Percentiles rank a stretch among this genome's conserved stretches.
These are phyloP conservation scores for Luvunga scandens DNA, from an alignment of 345 rosid genomes.

Conservation along the genomic window DNA sequence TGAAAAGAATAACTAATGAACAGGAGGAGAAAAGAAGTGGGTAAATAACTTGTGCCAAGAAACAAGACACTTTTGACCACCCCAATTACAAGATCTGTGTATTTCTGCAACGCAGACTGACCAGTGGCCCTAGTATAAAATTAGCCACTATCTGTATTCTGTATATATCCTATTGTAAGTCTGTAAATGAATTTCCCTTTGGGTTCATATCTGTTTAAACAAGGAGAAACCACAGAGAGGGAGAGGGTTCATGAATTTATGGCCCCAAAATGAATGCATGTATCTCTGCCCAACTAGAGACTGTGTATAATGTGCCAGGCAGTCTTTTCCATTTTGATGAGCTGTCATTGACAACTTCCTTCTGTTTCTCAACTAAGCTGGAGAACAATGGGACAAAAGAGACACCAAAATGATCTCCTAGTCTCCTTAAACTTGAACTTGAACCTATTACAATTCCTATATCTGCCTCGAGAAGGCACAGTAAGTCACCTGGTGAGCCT, in stretches of 20 bases:
- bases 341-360: conserved; percentile 18
- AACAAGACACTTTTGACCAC: background rate
- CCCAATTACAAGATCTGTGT: background rate
- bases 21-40: background rate
- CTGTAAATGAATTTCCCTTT: conserved; percentile 1
- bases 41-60: background rate
- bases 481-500: conserved; percentile 49
- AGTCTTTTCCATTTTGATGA: conserved; percentile 25
- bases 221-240: background rate
- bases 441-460: conserved; percentile 55
- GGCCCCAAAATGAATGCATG: conserved; percentile 42
- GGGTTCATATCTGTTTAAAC: background rate
- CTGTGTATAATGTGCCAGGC: conserved; percentile 37
- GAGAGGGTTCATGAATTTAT: conserved; percentile 6
- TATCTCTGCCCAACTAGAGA: conserved; percentile 43
- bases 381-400: conserved; percentile 51
- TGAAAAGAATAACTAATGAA: background rate
- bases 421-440: conserved; percentile 43
- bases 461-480: conserved; percentile 55
- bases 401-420: conserved; percentile 46
- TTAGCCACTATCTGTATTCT: conserved; percentile 25
- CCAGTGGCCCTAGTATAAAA: conserved; percentile 20
- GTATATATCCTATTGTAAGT: conserved; percentile 3
- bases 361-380: conserved; percentile 41
- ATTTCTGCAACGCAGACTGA: conserved; percentile 2